phyloP scores from a whole-genome alignment of 2,329 filamentous ascomycete species.

The Neonectria hederae region DNA sequence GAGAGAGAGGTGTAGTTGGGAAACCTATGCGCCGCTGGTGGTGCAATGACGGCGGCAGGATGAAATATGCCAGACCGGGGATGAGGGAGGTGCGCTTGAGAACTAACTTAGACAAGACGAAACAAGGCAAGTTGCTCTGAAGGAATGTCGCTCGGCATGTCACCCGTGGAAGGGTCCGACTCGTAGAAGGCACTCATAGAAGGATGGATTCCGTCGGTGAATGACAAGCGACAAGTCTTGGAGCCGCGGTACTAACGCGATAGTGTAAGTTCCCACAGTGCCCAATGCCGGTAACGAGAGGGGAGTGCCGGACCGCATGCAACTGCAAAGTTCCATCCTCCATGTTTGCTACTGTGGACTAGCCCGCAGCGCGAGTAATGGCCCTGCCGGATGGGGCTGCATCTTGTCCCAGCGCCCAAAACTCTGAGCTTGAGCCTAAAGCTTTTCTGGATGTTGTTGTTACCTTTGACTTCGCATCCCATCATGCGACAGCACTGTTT shows the following conservation, averaged over 20 bases:
- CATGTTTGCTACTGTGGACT: not conserved
- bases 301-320: slow-evolving; percentile 12
- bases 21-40: not conserved
- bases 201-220: not conserved
- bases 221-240: not conserved
- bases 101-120: not conserved
- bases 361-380: slow-evolving; percentile 1
- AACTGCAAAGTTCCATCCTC: slow-evolving; percentile 5
- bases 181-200: not conserved
- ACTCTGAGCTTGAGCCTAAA: slow-evolving; percentile 4
- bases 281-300: not conserved
- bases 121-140: slow-evolving; percentile 6
- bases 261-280: not conserved
- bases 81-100: not conserved
- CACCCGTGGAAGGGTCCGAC: not conserved
- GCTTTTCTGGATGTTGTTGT: not conserved
- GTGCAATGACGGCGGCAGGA: not conserved
- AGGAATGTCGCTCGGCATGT: not conserved
- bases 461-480: not conserved
- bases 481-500: not conserved
- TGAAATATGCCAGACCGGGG: not conserved
- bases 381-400: slow-evolving; percentile 1
- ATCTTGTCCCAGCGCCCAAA: not conserved
- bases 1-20: not conserved
- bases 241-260: not conserved